Evolutionary conservation across 331 rosid genomes (phyloP).

Genomic region (Dryas integrifolia): DNA sequence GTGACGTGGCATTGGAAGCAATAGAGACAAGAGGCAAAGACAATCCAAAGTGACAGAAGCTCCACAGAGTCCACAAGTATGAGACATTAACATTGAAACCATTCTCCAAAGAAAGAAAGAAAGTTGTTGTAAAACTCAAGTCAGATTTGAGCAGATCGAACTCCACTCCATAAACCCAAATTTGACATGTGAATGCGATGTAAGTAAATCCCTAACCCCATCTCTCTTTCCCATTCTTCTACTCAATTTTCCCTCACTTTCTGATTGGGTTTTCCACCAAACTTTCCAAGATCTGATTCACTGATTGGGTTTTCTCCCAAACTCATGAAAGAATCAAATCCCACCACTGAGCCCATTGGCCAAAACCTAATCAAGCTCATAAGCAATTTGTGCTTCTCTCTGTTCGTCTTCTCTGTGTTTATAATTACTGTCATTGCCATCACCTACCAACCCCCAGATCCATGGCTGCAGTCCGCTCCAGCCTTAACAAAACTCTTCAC

Average conservation of each 20-base stretch:
- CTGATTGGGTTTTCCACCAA: neutral
- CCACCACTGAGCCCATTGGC: slow-evolving; percentile 68
- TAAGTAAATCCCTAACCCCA: neutral
- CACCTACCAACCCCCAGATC: slow-evolving; percentile 98
- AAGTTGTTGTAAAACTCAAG: neutral
- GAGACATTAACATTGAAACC: neutral
- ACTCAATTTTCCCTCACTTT: neutral
- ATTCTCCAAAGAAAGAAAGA: neutral
- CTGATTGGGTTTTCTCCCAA: slow-evolving; percentile 21
- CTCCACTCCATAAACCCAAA: neutral
- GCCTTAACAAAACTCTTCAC: slow-evolving; percentile 90
- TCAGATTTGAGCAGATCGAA: too few relatives aligned
- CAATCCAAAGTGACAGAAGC: neutral
- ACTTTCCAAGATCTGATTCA: slow-evolving; percentile 32
- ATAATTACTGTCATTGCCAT: slow-evolving; percentile 88
- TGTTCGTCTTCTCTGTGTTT: slow-evolving; percentile 79
- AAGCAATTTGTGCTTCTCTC: slow-evolving; percentile 82
- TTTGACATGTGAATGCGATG: neutral
- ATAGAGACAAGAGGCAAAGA: neutral
- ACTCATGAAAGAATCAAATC: slow-evolving; percentile 66
- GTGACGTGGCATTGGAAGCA: neutral
- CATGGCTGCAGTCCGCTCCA: slow-evolving; percentile 92
- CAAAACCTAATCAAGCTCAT: slow-evolving; percentile 83
- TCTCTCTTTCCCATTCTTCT: neutral
- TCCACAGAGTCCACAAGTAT: neutral